Base-by-base conservation (phyloP, 2,329 filamentous ascomycete species). In the Xylariaceae sp. region DNA sequence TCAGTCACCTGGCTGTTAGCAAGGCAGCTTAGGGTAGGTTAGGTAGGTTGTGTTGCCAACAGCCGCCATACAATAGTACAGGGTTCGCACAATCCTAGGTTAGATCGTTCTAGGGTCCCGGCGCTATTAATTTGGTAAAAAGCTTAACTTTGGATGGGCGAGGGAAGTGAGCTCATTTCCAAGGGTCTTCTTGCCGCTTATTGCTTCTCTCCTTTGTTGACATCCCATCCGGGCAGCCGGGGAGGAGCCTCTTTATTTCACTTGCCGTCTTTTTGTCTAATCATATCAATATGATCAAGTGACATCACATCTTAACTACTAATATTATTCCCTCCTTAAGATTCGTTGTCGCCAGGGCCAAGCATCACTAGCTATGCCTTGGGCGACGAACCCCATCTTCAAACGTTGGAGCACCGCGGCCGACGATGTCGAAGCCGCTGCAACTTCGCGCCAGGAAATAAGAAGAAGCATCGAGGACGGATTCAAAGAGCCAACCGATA, bases 401-500 rank as follows among this genome's bases (percentile, higher is more conserved):
- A 60, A 54, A 20, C 21, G 58, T 19, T 40, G 45, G 37, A 23
- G 41, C n/a, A 42, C 19, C 26, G 40, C 41, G 19, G 41, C 42
- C 40, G 40, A 37, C 26, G 47, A 52, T 12, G 41, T 48, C 29
- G 45, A 42, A 9, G 54, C 16, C 32, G 21, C 44, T 45, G 20
- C 49, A 7, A 50, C 55, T 21, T 50, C 50, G 19, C 46, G 32
- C 37, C 55, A 56, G 29, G 48, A 50, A 20, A 50, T 50, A 21
- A 40, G 21, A 7, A 44, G n/a, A 20, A 45, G 40, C 41, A 19
- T 19, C 29, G 55, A 59, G n/a, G 46, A 56, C 40, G 52, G 50
- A 20, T 59, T 68, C 54, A 67, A 61, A 32, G 53, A 56, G 40
- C 76, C 79, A 18, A 80, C 73, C 41, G 52, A 65, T 5, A 63